Evolutionary conservation across 192 early-diverging fungal genomes (phyloP).

Genomic region (Radiomyces spectabilis): DNA sequence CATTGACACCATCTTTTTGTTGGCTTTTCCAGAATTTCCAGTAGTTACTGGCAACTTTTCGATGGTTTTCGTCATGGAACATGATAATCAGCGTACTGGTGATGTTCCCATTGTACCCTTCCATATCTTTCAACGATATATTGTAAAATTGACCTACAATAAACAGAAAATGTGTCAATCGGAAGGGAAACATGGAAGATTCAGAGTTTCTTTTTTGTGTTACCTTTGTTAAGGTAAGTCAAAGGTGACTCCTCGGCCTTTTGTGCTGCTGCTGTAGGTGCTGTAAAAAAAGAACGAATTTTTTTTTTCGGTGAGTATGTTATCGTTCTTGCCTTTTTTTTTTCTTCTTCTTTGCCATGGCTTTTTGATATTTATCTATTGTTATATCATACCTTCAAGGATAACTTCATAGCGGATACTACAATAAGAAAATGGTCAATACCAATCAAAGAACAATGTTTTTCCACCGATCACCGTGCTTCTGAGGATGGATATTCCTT

Average conservation of each 20-base stretch:
- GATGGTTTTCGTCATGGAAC: slow-evolving; percentile 67
- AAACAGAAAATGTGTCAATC: not conserved
- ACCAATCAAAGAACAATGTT: not conserved
- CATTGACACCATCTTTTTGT: slow-evolving; percentile 44
- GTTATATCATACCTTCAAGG: no score
- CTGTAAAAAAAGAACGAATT: no score
- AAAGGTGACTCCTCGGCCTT: slow-evolving; percentile 48
- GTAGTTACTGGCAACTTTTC: slow-evolving; percentile 50
- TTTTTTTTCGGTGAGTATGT: no score
- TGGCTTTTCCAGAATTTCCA: slow-evolving; percentile 76
- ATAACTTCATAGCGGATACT: not conserved
- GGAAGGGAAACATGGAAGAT: not conserved
- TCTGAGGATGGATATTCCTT: no score
- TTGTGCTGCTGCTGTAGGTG: slow-evolving; percentile 46
- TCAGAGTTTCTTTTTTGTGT: slow-evolving; percentile 2
- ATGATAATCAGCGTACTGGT: slow-evolving; percentile 50
- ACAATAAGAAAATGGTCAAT: slow-evolving; percentile 1
- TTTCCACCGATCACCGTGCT: not conserved
- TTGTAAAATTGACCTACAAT: slow-evolving; percentile 49
- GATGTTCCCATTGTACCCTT: slow-evolving; percentile 38
- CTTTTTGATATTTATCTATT: no score
- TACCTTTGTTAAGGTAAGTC: slow-evolving; percentile 71
- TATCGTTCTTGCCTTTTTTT: no score
- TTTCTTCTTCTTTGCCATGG: no score
- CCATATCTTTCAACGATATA: slow-evolving; percentile 42